Evolutionary conservation across 768 basidiomycete genomes (phyloP).

Genomic region (Trametes villosa): DNA sequence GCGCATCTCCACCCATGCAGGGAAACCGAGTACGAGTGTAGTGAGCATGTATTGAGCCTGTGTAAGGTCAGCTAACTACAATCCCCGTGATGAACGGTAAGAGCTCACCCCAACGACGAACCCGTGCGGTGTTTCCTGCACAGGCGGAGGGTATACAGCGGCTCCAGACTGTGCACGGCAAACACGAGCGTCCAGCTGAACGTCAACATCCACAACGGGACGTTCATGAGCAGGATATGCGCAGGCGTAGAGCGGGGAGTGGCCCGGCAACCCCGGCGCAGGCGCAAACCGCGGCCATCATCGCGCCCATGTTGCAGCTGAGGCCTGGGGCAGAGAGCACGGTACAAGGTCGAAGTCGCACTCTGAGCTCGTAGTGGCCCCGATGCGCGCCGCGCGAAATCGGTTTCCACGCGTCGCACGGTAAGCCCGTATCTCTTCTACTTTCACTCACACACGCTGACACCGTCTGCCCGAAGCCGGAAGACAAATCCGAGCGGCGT

Average conservation of each 20-base stretch:
- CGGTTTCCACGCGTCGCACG: no score
- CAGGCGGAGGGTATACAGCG: conserved; percentile 50
- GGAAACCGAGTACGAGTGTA: conserved; percentile 58
- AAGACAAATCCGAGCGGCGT: no score
- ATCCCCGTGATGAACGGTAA: background rate
- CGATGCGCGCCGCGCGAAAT: no score
- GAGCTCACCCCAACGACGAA: conserved; percentile 44
- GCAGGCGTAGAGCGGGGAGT: conserved; percentile 30
- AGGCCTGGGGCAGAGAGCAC: no score
- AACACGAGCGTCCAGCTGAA: conserved; percentile 39
- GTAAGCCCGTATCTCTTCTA: no score
- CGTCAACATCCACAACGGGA: conserved; percentile 32
- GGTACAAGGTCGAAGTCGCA: no score
- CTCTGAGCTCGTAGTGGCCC: no score
- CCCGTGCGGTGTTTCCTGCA: conserved; percentile 56
- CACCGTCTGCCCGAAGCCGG: no score
- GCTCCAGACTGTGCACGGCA: conserved; percentile 51
- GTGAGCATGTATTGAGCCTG: conserved; percentile 58
- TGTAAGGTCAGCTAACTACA: no score
- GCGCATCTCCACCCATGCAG: conserved; percentile 57
- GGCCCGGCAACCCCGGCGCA: conserved; percentile 20
- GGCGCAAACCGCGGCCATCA: no score
- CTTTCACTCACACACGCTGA: no score
- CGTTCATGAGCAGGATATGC: conserved; percentile 14
- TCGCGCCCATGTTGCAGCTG: no score